Evolutionary conservation across 2,329 filamentous ascomycete species (phyloP).

Genomic region (Fusarium oligoseptatum): DNA sequence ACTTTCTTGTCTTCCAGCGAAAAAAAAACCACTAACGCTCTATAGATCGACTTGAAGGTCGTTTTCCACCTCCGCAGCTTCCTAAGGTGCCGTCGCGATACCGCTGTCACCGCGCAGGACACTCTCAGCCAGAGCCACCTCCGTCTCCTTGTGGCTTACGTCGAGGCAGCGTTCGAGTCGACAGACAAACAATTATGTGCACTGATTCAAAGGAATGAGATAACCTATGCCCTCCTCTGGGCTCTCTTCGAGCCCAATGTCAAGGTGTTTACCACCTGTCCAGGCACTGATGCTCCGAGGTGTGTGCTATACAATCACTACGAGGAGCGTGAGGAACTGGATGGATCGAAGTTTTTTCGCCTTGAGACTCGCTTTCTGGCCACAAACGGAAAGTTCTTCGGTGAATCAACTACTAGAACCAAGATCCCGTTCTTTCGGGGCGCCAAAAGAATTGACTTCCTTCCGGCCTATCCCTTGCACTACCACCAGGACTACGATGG

Average conservation of each 20-base stretch:
- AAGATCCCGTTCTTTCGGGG: neutral
- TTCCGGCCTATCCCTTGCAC: neutral
- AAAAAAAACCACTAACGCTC: neutral
- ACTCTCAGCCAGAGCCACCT: neutral
- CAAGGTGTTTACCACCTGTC: constrained; percentile 6
- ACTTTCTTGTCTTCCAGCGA: neutral
- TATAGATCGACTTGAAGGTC: constrained; percentile 6
- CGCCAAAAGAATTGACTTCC: constrained; percentile 2
- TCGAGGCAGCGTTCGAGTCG: neutral
- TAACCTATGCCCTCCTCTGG: constrained; percentile 14
- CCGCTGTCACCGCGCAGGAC: neutral
- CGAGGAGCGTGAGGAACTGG: neutral
- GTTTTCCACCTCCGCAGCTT: neutral
- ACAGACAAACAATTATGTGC: neutral
- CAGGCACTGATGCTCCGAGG: constrained; percentile 1
- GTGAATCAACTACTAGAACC: neutral
- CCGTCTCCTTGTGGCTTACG: constrained; percentile 2
- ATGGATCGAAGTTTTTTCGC: neutral
- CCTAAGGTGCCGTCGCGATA: neutral
- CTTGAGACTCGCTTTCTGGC: constrained; percentile 3
- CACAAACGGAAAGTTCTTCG: neutral
- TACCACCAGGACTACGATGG: neutral
- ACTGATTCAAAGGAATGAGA: neutral
- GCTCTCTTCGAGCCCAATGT: constrained; percentile 7
- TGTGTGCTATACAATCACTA: constrained; percentile 8